Evolutionary conservation across 768 basidiomycete species (phyloP).

Genomic region (Xerocomellus dryophilus): DNA sequence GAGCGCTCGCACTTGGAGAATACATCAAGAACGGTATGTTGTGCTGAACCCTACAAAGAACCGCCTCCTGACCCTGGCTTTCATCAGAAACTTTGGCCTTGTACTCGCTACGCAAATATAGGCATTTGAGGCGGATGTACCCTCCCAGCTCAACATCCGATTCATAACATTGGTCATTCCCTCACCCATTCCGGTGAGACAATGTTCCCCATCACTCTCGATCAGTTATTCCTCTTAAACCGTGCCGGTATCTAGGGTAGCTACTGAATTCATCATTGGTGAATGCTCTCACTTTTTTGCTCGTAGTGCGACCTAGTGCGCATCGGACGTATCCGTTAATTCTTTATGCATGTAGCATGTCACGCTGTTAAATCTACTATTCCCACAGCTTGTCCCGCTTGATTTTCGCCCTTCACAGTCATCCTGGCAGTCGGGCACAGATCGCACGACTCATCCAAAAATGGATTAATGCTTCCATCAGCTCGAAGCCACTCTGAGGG

Average conservation of each 20-base stretch:
- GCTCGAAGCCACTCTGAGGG: too few species aligned
- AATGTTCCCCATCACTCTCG: background rate
- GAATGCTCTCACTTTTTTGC: background rate
- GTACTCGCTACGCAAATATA: constrained; percentile 80
- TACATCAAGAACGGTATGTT: constrained; percentile 80
- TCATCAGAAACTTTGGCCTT: constrained; percentile 74
- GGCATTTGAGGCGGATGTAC: constrained; percentile 75
- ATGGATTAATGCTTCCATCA: too few species aligned
- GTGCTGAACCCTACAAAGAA: background rate
- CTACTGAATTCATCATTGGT: background rate
- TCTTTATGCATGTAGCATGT: background rate
- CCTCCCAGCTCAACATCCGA: constrained; percentile 29
- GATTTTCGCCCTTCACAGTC: too few species aligned
- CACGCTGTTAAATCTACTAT: too few species aligned
- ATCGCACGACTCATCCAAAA: too few species aligned
- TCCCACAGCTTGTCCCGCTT: too few species aligned
- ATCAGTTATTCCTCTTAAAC: background rate
- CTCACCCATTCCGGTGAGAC: background rate
- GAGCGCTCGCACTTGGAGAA: constrained; percentile 69
- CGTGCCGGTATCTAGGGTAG: background rate
- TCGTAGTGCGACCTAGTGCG: background rate
- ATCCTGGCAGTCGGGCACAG: too few species aligned
- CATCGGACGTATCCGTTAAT: background rate
- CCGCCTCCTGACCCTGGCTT: background rate
- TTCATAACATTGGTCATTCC: background rate